Evolutionary conservation across 1,284 basidiomycete species (phyloP), one percentile per base, ranked within the genome.

Genomic region (Ceratobasidium sp.): DNA sequence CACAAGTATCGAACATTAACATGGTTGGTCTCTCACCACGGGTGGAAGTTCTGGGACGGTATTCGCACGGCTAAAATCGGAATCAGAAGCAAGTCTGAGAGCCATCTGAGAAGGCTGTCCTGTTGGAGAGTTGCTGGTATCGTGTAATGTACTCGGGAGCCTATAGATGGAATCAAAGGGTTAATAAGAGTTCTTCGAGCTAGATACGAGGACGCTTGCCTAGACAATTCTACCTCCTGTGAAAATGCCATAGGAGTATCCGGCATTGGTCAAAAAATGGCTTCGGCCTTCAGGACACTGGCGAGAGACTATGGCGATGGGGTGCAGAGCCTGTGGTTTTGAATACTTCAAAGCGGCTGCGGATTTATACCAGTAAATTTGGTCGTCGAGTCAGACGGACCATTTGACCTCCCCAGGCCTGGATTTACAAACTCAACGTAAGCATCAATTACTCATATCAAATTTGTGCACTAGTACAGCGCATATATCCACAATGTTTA

Each of bases 221-320:
- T 75, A 27, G 73, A 35, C n/a, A 75, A 20, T 46, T 75, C 73
- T 30, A 75, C 46, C 35, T 75, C 73, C 46, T 65, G 59, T 54
- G 60, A 16, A n/a, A 50, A 27, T 46, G n/a, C 7, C 14, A 12
- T 57, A 14, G 60, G 27, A 12, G 70, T 60, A 66, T 8, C 44
- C n/a, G 73, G 18, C 73, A 75, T n/a, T 75, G n/a, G 46, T n/a
- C 27, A 16, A 33, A 27, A 27, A 33, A 3, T 6, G 44, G 41
- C 20, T 12, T 10, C 20, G 12, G 18, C 3, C 38, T 41, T 33
- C 60, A n/a, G 16, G 10, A 20, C 14, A 14, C n/a, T 4, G 20
- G 54, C 27, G n/a, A 4, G 33, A 10, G 30, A 33, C 12, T 4
- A n/a, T 59, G 55, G 23, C 27, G 55, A n/a, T 30, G 55, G 30